Conservation (phyloP, 179 eudicot species). For the Silene coronaria region DNA sequence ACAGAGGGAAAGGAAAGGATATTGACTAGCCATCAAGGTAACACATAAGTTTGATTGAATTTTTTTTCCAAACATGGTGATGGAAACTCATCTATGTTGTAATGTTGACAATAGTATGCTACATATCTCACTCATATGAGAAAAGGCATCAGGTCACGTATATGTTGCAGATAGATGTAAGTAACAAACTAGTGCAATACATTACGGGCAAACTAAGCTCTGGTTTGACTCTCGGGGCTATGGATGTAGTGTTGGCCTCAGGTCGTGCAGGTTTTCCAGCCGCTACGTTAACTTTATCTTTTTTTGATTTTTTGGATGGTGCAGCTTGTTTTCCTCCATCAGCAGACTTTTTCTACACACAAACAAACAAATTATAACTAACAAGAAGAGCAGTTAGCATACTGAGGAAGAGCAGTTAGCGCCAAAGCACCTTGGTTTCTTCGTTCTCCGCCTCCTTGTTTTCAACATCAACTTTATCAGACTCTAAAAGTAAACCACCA, state of each 20-base stretch:
- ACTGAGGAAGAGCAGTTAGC: neutral
- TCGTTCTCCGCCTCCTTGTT: constrained; percentile 78
- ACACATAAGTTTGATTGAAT: neutral
- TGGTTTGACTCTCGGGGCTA: constrained; percentile 86
- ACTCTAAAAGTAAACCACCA: constrained; percentile 58
- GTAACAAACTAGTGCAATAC: constrained; percentile 37
- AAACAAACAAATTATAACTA: constrained; percentile 15
- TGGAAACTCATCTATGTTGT: neutral
- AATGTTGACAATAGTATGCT: neutral
- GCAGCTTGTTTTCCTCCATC: constrained; percentile 92
- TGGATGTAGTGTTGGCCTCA: constrained; percentile 45
- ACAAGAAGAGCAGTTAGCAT: constrained; percentile 3
- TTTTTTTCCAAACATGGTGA: neutral
- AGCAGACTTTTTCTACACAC: constrained; percentile 56
- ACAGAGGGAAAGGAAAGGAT: neutral
- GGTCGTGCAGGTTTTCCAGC: constrained; percentile 61
- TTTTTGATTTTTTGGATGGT: constrained; percentile 67
- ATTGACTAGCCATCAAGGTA: neutral
- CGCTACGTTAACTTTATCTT: constrained; percentile 68
- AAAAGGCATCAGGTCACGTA: neutral
- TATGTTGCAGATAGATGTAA: constrained; percentile 2
- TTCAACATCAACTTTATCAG: constrained; percentile 81
- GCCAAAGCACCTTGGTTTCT: constrained; percentile 58
- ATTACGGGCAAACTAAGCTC: constrained; percentile 81
- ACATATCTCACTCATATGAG: neutral